These are phyloP conservation scores for Isochrysis galbana DNA, from an alignment of 78 protist species.

Conservation along the genomic window DNA sequence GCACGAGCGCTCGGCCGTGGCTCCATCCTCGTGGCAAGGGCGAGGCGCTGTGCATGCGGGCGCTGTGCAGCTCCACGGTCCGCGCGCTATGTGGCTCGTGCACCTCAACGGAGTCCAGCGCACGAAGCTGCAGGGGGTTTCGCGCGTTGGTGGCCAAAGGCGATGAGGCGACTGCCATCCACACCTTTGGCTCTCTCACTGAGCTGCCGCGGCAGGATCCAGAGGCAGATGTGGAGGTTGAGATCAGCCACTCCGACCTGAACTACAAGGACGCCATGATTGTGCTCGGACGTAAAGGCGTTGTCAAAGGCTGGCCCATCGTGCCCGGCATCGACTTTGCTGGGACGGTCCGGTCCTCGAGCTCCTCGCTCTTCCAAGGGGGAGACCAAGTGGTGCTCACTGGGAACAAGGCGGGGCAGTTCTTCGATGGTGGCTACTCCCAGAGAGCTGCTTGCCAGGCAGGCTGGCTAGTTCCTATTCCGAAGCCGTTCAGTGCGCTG, in stretches of 20 bases:
- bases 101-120: too few species aligned
- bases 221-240: not conserved
- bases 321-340: conserved; percentile 27
- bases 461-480: not conserved
- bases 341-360: not conserved
- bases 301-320: not conserved
- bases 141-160: too few species aligned
- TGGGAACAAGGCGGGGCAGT: conserved; percentile 40
- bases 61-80: too few species aligned
- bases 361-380: not conserved
- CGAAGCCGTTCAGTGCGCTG: not conserved
- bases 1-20: too few species aligned
- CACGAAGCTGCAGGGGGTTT: too few species aligned
- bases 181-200: not conserved
- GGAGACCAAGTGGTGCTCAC: conserved; percentile 33
- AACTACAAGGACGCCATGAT: conserved; percentile 33
- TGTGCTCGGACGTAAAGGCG: conserved; percentile 11
- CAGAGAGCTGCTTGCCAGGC: not conserved
- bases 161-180: too few species aligned
- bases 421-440: conserved; percentile 30
- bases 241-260: not conserved
- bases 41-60: too few species aligned
- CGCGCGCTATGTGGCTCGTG: too few species aligned
- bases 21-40: too few species aligned
- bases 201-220: conserved; percentile 13